Percentiles rank a stretch among this genome's conserved stretches.
Conservation (phyloP, 2,329 filamentous ascomycete genomes). For the Orbilia brochopaga region DNA sequence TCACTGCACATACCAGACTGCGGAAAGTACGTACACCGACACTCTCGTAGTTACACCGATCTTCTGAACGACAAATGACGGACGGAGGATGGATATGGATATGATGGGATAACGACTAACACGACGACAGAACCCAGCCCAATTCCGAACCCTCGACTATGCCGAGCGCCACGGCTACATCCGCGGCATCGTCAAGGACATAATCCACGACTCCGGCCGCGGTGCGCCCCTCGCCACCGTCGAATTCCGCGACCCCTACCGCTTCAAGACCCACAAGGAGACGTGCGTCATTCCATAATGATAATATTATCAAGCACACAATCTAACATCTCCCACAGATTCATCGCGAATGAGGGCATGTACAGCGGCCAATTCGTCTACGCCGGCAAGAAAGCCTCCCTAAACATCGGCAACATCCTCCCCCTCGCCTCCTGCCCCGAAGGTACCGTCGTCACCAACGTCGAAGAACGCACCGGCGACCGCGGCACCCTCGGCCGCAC, state of each 20-base stretch:
- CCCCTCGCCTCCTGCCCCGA: conserved; percentile 93
- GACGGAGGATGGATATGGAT: not conserved
- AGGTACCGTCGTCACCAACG: conserved; percentile 99
- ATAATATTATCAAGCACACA: not conserved
- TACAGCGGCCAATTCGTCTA: conserved; percentile 99
- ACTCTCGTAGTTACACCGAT: not conserved
- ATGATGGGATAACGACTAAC: not conserved
- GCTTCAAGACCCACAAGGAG: conserved; percentile 96
- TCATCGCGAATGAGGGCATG: conserved; percentile 99
- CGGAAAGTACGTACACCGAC: conserved; percentile 71
- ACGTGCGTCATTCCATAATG: conserved; percentile 63
- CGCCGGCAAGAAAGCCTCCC: conserved; percentile 96
- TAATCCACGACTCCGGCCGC: conserved; percentile 98
- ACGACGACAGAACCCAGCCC: conserved; percentile 67
- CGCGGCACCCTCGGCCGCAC: conserved; percentile 94
- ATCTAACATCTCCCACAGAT: conserved; percentile 57
- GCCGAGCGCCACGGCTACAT: conserved; percentile 97
- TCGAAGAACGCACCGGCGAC: conserved; percentile 98
- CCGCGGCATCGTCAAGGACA: conserved; percentile 96
- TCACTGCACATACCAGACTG: conserved; percentile 82
- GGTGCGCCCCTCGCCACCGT: conserved; percentile 97
- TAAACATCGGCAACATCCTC: conserved; percentile 97
- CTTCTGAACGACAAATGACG: not conserved
- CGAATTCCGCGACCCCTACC: conserved; percentile 96
- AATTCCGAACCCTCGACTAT: conserved; percentile 97